Base-by-base conservation (phyloP, 2,329 filamentous ascomycete genomes). In the Colletotrichum simmondsii region DNA sequence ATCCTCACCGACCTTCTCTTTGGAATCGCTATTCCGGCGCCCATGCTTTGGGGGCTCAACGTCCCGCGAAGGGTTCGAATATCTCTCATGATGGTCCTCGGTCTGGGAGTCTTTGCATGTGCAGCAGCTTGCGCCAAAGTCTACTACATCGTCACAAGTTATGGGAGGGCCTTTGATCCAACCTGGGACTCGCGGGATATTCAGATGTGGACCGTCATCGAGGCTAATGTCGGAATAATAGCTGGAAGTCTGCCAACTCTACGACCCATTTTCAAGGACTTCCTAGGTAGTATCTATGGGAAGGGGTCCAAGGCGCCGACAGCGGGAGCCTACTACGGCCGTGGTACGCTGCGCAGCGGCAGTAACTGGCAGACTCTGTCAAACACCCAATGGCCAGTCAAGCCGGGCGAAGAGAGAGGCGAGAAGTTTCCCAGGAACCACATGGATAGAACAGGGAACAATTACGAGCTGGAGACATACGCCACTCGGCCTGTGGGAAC, bases 181-280 rank as follows among this genome's bases (percentile, higher is more conserved):
- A 78, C 87, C 0, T 86, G 85, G 85, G 83, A 85, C 71, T 84
- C 79, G 2, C 81, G 84, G 32, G 82, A 86, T 75, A 81, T 89
- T 1, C 87, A 85, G 12, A 83, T 87, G 68, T 87, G 86, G 85
- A 83, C 82, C 4, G 81, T 84, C 1, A 75, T 79, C 65, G 83
- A 83, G 71, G 79, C 77, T 72, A 83, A 84, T 68, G 75, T 81
- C 1, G 83, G 81, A 26, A 81, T 85, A 57, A 77, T 84, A 5
- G 82, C 81, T 5, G 82, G 79, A 0, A 82, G 78, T 58, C 73
- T 84, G 11, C 80, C 83, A 0, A 78, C 78, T 5, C 72, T 84
- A 1, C 79, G 81, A 16, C 83, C 82, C 2, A 52, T 82, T 6
- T 83, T 83, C 69, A 78, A 79, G 63, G 69, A 70, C 16, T 76